phyloP scores from a whole-genome alignment of 1,284 basidiomycete species.

The Irpex sp. region DNA sequence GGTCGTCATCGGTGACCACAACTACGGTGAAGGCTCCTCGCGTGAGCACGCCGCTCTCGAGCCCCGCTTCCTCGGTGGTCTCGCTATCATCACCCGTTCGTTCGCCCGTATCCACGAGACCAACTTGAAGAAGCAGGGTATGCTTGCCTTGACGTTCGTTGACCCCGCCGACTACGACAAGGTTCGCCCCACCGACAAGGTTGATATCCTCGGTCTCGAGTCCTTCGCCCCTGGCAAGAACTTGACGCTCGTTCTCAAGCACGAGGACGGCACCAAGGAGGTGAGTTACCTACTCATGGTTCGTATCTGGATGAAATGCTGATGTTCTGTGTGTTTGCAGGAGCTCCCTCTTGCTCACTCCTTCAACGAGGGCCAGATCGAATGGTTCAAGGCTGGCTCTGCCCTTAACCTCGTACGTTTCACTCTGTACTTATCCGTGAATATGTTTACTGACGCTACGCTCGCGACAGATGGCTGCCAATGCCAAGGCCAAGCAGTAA shows the following conservation, averaged over 20 bases:
- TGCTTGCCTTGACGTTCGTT: conserved; percentile 89
- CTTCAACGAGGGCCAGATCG: conserved; percentile 86
- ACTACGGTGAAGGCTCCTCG: conserved; percentile 98
- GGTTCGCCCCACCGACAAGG: conserved; percentile 77
- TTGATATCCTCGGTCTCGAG: conserved; percentile 83
- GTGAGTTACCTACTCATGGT: conserved; percentile 32
- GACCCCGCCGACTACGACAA: conserved; percentile 91
- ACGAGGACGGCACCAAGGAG: conserved; percentile 77
- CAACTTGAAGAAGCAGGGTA: conserved; percentile 97
- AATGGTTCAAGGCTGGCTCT: too few relatives aligned
- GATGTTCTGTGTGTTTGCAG: conserved; percentile 28
- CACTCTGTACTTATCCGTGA: too few relatives aligned
- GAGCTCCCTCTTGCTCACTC: conserved; percentile 73
- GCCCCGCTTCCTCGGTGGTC: conserved; percentile 94
- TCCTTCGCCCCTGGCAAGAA: conserved; percentile 86
- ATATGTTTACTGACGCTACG: too few relatives aligned
- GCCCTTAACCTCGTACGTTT: too few relatives aligned
- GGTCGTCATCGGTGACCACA: conserved; percentile 93
- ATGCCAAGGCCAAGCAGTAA: too few relatives aligned
- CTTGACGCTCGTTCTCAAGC: conserved; percentile 77
- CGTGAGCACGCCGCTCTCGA: conserved; percentile 98
- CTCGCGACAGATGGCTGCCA: too few relatives aligned
- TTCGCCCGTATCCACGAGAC: conserved; percentile 99
- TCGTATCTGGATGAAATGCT: conserved; percentile 8
- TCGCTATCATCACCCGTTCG: conserved; percentile 92